Base-by-base conservation (phyloP, 169 alveolate species). In the Cryptosporidium felis region DNA sequence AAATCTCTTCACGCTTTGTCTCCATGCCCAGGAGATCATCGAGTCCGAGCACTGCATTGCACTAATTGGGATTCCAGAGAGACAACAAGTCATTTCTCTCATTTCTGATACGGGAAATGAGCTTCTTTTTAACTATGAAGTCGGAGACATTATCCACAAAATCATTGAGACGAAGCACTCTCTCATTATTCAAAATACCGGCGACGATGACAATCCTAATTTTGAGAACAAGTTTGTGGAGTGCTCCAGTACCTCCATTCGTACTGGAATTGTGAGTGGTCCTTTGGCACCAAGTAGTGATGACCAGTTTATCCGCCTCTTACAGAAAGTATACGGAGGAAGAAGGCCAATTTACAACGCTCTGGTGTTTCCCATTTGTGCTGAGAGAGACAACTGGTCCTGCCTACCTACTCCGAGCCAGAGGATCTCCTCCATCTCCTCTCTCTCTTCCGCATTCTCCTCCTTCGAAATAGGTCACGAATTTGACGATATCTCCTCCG, bases 31-130 rank as follows among this genome's bases (percentile, higher is more conserved):
- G 59, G 85, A 74, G 56, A 74, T 74, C 45, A 74, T 74, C n/a
- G 85, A 74, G 14, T 74, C 85, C 14, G 85, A 74, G 28, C 85
- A 74, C 28, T 74, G 85, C 40, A 74, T 74, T 51, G 85, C 85
- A 6, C 42, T 74, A 53, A 74, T 74, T 40, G 85, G 85, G 36
- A 74, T 74, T n/a, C 85, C 85, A 21, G 85, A 74, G 36, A 74
- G 58, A 56, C 85, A 74, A 23, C 85, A 74, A 53, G 56, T 74
- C 26, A 74, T 74, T 34, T 74, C 85, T 30, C 66, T 74, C 21
- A 56, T 74, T 12, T 74, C 85, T 5, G 85, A 74, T 34, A 36
- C 58, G 1, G 85, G 85, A 26, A 74, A 51, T 53, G 85, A 74
- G 10, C 41, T 74, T 18, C 36, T 74, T n/a, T 74, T 53, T 34